Evolutionary conservation across 179 eudicot species (phyloP).

Genomic region (Heliamphora pulchella): DNA sequence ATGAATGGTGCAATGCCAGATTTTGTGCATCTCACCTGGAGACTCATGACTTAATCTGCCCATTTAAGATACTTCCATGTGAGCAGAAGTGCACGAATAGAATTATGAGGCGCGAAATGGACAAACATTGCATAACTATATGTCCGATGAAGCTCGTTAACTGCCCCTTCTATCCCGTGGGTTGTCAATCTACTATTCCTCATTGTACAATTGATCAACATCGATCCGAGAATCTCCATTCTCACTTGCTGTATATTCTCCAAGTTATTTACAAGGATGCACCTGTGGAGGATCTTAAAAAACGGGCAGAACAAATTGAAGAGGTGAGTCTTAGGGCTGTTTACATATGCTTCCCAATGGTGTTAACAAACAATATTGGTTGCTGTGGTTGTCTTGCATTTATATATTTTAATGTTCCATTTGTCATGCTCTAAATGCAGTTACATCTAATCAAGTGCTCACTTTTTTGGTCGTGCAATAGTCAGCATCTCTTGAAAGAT

Average conservation of each 20-base stretch:
- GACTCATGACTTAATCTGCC: slow-evolving; percentile 69
- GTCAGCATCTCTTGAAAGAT: slow-evolving; percentile 40
- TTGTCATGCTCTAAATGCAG: not conserved
- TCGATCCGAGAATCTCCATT: slow-evolving; percentile 38
- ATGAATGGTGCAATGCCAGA: slow-evolving; percentile 72
- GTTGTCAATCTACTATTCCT: slow-evolving; percentile 65
- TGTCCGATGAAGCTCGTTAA: slow-evolving; percentile 89
- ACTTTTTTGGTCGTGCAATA: slow-evolving; percentile 23
- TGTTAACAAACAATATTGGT: too few species aligned
- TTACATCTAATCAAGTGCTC: not conserved
- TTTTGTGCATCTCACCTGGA: slow-evolving; percentile 64
- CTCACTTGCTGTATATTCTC: slow-evolving; percentile 57
- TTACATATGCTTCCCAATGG: too few species aligned
- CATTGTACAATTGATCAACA: slow-evolving; percentile 55
- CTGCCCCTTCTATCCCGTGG: slow-evolving; percentile 74
- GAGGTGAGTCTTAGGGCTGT: slow-evolving; percentile 25
- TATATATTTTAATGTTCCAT: not conserved
- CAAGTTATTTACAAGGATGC: slow-evolving; percentile 57
- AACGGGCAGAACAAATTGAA: slow-evolving; percentile 47
- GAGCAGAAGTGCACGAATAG: slow-evolving; percentile 74
- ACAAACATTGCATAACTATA: slow-evolving; percentile 86
- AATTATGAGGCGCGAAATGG: slow-evolving; percentile 87
- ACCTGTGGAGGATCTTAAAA: slow-evolving; percentile 40
- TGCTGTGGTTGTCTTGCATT: too few species aligned
- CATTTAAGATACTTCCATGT: slow-evolving; percentile 80